Evolutionary conservation across 2,329 filamentous ascomycete genomes (phyloP), one percentile per base, ranked within the genome.

Genomic region (Coniochaeta sp.): DNA sequence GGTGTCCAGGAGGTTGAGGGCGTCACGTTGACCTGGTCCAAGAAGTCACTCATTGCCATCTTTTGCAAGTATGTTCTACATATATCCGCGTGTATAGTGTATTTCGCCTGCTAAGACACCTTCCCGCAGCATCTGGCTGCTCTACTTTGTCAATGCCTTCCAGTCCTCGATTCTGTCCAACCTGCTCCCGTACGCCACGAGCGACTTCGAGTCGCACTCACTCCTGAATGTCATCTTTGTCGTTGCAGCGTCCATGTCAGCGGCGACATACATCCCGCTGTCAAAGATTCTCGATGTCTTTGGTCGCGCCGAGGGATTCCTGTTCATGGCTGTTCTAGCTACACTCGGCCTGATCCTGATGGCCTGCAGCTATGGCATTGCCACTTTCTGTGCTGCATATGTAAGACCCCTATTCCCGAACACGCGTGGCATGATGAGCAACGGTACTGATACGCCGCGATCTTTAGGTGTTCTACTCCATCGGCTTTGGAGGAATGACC

Each of bases 391-490:
- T n/a, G 74, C 73, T 8, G 72, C 74, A 26, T 66, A 74, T 58
- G 69, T 71, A 58, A 58, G 67, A 42, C 34, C 14, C 22, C 7
- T 44, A 19, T 59, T 44, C 44, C 26, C n/a, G 19, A 47, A n/a
- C n/a, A n/a, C n/a, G n/a, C n/a, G n/a, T 17, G 30, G 38, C 61
- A 14, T 52, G 17, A 1, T 14, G 14, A 14, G 22, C 24, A 62
- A 30, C 12, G 75, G 74, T 74, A 59, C 76, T 9, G 14, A 36
- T 10, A 44, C 26, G 19, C 32, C 8, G 17, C 17, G 40, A n/a
- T 54, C 5, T 19, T 19, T 75, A 84, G 70, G 84, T 89, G 5
- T 83, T 89, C 62, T 89, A 88, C 69, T 79, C 78, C 60, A 78
- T 86, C 54, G 86, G 87, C 7, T 75, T 74, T 61, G 81, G 80